These are phyloP conservation scores for Mycena metata DNA, from an alignment of 768 basidiomycete genomes.

Conservation along the genomic window DNA sequence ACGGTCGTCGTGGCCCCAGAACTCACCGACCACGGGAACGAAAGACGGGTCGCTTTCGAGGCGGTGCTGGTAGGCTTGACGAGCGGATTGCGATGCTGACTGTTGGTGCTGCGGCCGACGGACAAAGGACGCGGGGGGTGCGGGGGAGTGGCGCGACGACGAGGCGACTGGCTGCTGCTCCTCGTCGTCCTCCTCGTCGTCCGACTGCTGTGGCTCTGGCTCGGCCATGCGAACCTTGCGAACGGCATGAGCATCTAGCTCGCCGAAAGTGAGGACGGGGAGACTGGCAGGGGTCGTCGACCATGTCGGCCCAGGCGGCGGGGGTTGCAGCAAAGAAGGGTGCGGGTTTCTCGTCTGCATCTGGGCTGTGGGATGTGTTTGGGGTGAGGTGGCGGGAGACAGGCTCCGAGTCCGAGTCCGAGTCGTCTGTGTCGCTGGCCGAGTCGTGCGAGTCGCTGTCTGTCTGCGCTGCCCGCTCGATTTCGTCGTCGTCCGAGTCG, in stretches of 20 bases:
- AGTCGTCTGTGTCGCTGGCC: conserved; percentile 75
- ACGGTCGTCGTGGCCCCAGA: conserved; percentile 96
- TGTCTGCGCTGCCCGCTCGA: conserved; percentile 77
- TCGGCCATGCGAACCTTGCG: conserved; percentile 35
- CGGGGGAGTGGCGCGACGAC: conserved; percentile 48
- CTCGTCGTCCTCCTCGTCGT: conserved; percentile 41
- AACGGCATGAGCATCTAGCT: conserved; percentile 62
- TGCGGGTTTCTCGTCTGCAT: conserved; percentile 57
- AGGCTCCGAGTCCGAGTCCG: conserved; percentile 79
- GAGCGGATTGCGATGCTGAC: conserved; percentile 72
- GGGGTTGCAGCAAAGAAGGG: conserved; percentile 66
- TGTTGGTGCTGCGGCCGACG: too few species aligned
- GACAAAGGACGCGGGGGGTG: conserved; percentile 41
- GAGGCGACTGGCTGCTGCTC: conserved; percentile 54
- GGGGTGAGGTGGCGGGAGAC: conserved; percentile 74
- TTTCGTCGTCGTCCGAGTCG: conserved; percentile 71
- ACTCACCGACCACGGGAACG: conserved; percentile 91
- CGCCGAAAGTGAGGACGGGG: conserved; percentile 86
- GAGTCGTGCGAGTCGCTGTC: conserved; percentile 71
- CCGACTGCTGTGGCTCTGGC: conserved; percentile 36
- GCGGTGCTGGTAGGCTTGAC: conserved; percentile 89
- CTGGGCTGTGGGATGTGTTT: conserved; percentile 74
- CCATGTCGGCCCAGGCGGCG: conserved; percentile 86
- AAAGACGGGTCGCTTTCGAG: conserved; percentile 89
- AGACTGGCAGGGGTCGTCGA: conserved; percentile 79